phyloP scores from a whole-genome alignment of 2,329 filamentous ascomycete species.

The Calonectria pteridis region DNA sequence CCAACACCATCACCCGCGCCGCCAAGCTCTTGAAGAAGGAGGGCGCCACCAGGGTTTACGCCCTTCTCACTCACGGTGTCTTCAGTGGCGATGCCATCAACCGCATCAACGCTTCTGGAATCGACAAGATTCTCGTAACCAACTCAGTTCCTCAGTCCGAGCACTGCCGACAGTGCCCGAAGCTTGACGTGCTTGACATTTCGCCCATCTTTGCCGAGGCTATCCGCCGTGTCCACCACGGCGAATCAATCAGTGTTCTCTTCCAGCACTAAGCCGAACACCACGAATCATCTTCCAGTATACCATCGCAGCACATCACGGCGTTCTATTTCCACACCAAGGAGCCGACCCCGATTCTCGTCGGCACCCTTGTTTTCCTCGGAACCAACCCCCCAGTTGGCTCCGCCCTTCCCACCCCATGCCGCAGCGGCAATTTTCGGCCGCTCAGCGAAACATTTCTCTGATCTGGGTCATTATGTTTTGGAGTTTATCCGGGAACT shows the following conservation, averaged over 20 bases:
- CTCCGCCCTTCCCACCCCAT: conserved; percentile 17
- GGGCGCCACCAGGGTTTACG: conserved; percentile 91
- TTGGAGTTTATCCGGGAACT: conserved; percentile 45
- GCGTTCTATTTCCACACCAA: conserved; percentile 22
- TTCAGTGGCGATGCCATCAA: conserved; percentile 95
- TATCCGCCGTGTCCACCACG: conserved; percentile 95
- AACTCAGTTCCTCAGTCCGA: conserved; percentile 94
- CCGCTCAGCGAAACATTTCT: conserved; percentile 27
- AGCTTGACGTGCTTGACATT: conserved; percentile 91
- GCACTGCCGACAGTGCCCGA: conserved; percentile 82
- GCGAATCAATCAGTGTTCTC: conserved; percentile 95
- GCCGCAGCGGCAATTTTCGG: conserved; percentile 29
- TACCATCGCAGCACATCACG: conserved; percentile 26
- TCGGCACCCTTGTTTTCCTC: conserved; percentile 26
- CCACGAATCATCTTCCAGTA: conserved; percentile 30
- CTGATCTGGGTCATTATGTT: conserved; percentile 38
- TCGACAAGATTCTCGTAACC: conserved; percentile 95
- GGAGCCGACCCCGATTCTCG: conserved; percentile 17
- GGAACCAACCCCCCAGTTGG: conserved; percentile 7
- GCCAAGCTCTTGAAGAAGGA: conserved; percentile 98
- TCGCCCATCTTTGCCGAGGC: conserved; percentile 94
- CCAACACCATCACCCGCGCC: conserved; percentile 95
- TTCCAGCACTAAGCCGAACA: conserved; percentile 64
- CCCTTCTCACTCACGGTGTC: conserved; percentile 93
- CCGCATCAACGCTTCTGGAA: conserved; percentile 90